phyloP scores from a whole-genome alignment of 352 stramenopile species.

The Globisporangium paroecandrum region DNA sequence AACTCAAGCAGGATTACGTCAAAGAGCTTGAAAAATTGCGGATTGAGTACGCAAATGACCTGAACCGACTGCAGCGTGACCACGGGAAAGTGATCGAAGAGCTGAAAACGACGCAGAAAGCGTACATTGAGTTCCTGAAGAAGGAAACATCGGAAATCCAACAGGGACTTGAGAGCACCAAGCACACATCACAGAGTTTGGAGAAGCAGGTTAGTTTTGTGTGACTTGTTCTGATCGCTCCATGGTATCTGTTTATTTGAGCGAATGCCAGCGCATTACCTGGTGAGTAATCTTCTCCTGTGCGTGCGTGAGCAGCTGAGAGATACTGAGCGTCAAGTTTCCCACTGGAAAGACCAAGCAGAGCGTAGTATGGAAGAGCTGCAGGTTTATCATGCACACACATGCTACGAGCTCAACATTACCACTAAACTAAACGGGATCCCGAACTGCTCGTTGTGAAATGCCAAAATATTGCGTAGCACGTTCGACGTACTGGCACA shows the following conservation, averaged over 20 bases:
- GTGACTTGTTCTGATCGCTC: not conserved
- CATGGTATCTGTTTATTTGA: not conserved
- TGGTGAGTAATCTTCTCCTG: not conserved
- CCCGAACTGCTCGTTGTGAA: not conserved
- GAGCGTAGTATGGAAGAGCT: slow-evolving; percentile 34
- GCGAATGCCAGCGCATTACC: not conserved
- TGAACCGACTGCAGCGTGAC: slow-evolving; percentile 44
- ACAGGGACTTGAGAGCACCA: slow-evolving; percentile 22
- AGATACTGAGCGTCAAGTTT: slow-evolving; percentile 33
- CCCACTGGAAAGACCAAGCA: slow-evolving; percentile 38
- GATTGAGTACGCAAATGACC: slow-evolving; percentile 29
- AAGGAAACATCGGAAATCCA: slow-evolving; percentile 36
- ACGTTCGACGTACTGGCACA: slow-evolving; percentile 7
- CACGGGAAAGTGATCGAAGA: slow-evolving; percentile 39
- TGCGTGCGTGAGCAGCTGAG: slow-evolving; percentile 19
- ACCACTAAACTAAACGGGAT: not conserved
- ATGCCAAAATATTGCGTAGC: slow-evolving; percentile 7
- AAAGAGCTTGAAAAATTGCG: slow-evolving; percentile 47
- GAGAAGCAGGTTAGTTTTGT: slow-evolving; percentile 26
- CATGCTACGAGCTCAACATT: not conserved
- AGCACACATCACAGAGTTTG: slow-evolving; percentile 25
- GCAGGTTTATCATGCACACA: slow-evolving; percentile 26
- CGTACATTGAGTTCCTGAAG: slow-evolving; percentile 46
- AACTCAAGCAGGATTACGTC: slow-evolving; percentile 42
- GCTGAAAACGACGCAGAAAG: slow-evolving; percentile 37